Evolutionary conservation across 495 filamentous ascomycete genomes (phyloP).

Genomic region (Aspergillus nanangensis): DNA sequence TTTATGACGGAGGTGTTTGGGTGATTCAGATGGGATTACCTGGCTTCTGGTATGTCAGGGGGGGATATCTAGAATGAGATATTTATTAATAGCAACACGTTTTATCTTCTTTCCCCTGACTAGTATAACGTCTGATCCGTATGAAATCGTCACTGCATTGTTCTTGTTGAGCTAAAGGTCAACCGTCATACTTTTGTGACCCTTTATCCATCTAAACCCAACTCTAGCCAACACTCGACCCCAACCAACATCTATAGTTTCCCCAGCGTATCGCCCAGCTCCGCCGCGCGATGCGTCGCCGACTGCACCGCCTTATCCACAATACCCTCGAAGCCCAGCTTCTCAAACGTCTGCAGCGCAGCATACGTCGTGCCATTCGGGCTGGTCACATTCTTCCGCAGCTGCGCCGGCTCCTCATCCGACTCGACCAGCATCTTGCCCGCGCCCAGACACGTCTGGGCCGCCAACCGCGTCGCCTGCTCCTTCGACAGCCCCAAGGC

Average conservation of each 20-base stretch:
- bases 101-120: no score
- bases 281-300: slow-evolving; percentile 31
- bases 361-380: slow-evolving; percentile 40
- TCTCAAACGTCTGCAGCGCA: slow-evolving; percentile 33
- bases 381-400: slow-evolving; percentile 42
- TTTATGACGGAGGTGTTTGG: slow-evolving; percentile 8
- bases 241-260: slow-evolving; percentile 15
- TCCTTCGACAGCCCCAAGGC: slow-evolving; percentile 32
- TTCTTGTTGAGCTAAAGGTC: no score
- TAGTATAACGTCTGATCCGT: no score
- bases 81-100: no score
- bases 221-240: no score
- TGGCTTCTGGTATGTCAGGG: no score
- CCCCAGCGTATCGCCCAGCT: slow-evolving; percentile 23
- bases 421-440: slow-evolving; percentile 38
- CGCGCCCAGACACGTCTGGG: slow-evolving; percentile 39
- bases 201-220: no score
- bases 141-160: no score
- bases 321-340: slow-evolving; percentile 27
- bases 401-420: slow-evolving; percentile 27
- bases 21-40: no score
- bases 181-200: no score
- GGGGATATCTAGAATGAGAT: no score
- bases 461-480: slow-evolving; percentile 35
- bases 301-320: slow-evolving; percentile 38